A percentile compares a stretch with the other conserved stretches of the same genome.
phyloP scores from a whole-genome alignment of 495 filamentous ascomycete species.

The Xylaria scruposa region DNA sequence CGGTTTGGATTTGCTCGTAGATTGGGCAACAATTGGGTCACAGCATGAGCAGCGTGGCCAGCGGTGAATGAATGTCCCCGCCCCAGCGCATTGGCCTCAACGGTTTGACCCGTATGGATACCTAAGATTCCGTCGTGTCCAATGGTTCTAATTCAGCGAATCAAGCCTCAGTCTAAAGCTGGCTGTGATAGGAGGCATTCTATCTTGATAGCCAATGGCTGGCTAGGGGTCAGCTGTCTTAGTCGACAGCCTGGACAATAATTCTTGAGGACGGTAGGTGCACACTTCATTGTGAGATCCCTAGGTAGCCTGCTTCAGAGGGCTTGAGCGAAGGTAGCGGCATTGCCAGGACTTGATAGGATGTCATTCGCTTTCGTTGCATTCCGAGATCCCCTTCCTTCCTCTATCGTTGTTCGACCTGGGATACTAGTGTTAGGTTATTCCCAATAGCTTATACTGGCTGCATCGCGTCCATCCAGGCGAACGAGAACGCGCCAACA shows the following conservation, averaged over 20 bases:
- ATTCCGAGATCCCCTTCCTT: too few relatives aligned
- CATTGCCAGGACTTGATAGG: constrained; percentile 1
- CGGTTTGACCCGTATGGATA: not conserved
- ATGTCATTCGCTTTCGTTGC: too few relatives aligned
- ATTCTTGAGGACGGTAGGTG: constrained; percentile 3
- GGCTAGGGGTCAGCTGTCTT: not conserved
- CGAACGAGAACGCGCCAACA: constrained; percentile 10
- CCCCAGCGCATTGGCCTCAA: not conserved
- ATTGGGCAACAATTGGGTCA: constrained; percentile 36
- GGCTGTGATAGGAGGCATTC: constrained; percentile 4
- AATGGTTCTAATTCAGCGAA: constrained; percentile 6
- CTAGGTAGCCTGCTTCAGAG: not conserved
- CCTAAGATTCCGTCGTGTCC: constrained; percentile 8
- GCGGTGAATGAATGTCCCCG: not conserved
- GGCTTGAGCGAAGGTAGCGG: not conserved
- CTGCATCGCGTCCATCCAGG: constrained; percentile 17
- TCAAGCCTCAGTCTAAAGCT: not conserved
- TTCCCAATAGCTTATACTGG: not conserved
- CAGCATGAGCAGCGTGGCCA: constrained; percentile 17
- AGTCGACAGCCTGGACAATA: not conserved
- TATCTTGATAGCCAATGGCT: not conserved
- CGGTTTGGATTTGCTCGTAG: constrained; percentile 27
- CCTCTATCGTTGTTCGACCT: too few relatives aligned
- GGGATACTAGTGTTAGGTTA: not conserved
- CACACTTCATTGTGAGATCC: not conserved